These are phyloP conservation scores for Rhododendron mucronatum DNA, from an alignment of 148 eudicot species.

Conservation along the genomic window DNA sequence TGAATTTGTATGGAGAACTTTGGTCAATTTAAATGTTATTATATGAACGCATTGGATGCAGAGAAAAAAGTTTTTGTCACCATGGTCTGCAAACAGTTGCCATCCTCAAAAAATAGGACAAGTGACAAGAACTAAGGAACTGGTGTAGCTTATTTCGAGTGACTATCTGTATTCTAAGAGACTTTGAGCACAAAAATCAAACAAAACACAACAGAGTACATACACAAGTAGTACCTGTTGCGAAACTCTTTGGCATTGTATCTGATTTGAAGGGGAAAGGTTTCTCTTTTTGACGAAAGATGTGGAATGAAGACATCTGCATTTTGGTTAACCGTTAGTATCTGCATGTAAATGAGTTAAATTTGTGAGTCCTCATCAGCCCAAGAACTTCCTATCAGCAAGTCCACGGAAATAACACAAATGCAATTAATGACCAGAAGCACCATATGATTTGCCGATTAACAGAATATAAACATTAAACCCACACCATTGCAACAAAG, in stretches of 20 bases:
- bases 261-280: slow-evolving; percentile 1
- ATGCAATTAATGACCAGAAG: neutral
- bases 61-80: neutral
- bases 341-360: slow-evolving; percentile 6
- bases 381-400: neutral
- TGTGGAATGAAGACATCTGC: neutral
- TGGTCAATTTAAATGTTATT: neutral
- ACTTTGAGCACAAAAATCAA: neutral
- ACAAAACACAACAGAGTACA: neutral
- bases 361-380: neutral
- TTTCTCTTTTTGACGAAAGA: slow-evolving; percentile 2
- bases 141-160: neutral
- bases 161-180: neutral
- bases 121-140: neutral
- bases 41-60: neutral
- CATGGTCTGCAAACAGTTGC: neutral
- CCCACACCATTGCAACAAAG: neutral
- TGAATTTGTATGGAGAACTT: neutral
- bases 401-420: neutral
- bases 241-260: neutral
- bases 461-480: neutral
- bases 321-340: slow-evolving; percentile 3
- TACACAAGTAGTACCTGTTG: slow-evolving; percentile 6
- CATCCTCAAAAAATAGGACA: neutral
- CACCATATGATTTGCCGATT: neutral